A percentile compares a stretch with the other conserved stretches of the same genome.
Evolutionary conservation across 768 basidiomycete genomes (phyloP).

Genomic region (Phylloporus scabripes): DNA sequence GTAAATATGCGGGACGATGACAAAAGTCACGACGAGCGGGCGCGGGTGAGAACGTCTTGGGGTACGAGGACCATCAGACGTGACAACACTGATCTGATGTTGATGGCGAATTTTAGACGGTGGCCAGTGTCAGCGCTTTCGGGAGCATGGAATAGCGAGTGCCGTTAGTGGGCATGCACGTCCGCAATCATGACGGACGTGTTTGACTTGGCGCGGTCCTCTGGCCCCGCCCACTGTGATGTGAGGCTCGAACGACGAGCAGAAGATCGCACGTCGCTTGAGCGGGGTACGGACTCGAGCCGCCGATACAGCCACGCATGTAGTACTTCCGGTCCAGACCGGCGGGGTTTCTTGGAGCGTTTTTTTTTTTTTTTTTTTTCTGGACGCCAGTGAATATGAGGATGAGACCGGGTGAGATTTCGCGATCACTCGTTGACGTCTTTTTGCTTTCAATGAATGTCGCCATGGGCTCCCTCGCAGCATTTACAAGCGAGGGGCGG

Average conservation of each 20-base stretch:
- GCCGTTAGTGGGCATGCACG: neutral
- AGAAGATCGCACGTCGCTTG: neutral
- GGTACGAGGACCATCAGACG: neutral
- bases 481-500: neutral
- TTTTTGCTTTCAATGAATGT: neutral
- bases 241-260: neutral
- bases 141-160: neutral
- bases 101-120: neutral
- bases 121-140: neutral
- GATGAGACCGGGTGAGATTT: neutral
- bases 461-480: neutral
- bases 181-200: neutral
- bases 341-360: neutral
- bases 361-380: neutral
- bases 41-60: neutral
- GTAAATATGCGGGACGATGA: slow-evolving; percentile 24
- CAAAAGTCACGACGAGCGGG: neutral
- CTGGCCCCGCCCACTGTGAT: neutral
- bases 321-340: neutral
- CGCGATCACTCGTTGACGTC: neutral
- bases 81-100: neutral
- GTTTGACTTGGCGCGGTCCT: neutral
- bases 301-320: neutral
- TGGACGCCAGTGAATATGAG: neutral
- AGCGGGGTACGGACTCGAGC: neutral